These are phyloP conservation scores for Chlamydomonas asymmetrica DNA, from an alignment of 139 green algal species.

Conservation along the genomic window DNA sequence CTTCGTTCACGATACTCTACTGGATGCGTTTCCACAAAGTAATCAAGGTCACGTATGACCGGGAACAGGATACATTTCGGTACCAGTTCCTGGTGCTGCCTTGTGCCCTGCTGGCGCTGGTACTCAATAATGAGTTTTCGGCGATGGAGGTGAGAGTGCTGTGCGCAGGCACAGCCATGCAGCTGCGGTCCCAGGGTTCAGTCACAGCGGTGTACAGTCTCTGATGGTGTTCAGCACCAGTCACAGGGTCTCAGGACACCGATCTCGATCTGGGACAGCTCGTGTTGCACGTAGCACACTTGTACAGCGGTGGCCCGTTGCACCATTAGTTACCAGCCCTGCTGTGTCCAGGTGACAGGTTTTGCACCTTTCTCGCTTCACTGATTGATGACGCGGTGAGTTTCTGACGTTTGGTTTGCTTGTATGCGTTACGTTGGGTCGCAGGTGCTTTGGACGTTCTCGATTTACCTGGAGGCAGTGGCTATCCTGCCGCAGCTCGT, in stretches of 20 bases:
- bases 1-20: slow-evolving; percentile 86
- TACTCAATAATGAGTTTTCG: slow-evolving; percentile 80
- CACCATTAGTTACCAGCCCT: too few species aligned
- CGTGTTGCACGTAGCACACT: neutral
- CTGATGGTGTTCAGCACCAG: too few species aligned
- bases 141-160: slow-evolving; percentile 70
- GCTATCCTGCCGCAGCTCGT: slow-evolving; percentile 98
- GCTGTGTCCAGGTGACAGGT: too few species aligned
- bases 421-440: too few species aligned
- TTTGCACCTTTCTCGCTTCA: too few species aligned
- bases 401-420: too few species aligned
- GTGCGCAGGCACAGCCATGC: neutral
- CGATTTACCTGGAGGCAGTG: slow-evolving; percentile 97
- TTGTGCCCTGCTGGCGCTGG: slow-evolving; percentile 74
- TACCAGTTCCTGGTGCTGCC: slow-evolving; percentile 84
- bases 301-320: too few species aligned
- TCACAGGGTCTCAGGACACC: neutral
- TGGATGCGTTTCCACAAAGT: slow-evolving; percentile 90
- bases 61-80: slow-evolving; percentile 96
- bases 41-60: slow-evolving; percentile 93
- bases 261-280: neutral
- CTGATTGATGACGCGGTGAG: too few species aligned
- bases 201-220: too few species aligned
- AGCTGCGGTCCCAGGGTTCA: too few species aligned
- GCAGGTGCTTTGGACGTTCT: slow-evolving; percentile 98